Evolutionary conservation across 306 rosid genomes (phyloP), one percentile per base, ranked within the genome.

Genomic region (Gillenia trifoliata): DNA sequence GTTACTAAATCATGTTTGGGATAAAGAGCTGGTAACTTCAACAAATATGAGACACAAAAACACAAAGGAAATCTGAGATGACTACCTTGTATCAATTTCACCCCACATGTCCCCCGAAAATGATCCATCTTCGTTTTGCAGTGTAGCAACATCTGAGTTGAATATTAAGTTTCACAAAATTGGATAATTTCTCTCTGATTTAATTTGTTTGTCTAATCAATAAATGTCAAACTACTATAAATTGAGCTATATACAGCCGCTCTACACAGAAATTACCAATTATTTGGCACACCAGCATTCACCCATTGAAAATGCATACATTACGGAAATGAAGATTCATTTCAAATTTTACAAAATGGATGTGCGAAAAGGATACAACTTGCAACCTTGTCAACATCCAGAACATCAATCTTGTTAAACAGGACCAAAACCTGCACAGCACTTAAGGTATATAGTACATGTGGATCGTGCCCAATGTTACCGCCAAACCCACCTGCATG

Each of bases 21-120:
- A 13, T 22, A 23, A 70, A 45, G 5, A n/a, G 10, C 8, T 43
- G 54, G 23, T 47, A 62, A 30, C 60, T 60, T 54, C 57, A 20
- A 74, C 40, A 70, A 60, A 43, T 26, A 57, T 17, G 11, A 25
- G 30, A 45, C 26, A 25, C 29, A 71, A 17, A 55, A 47, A 26
- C 19, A 40, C 19, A 62, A 54, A 71, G 74, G 57, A 3, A 81
- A 36, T 16, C 0, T 0, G 1, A 31, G 26, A 59, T 36, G 68
- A 74, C 71, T 80, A 92, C 97, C 93, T 68, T 3, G 96, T 88
- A 79, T 92, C 99, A 77, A 92, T 83, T 85, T 94, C 97, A 82
- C 95, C 98, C 93, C 93, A 91, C 55, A 82, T 83, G 73, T 93
- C 96, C 74, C 95, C 97, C 2, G 96, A 88, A 90, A 94, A 91